Percentiles rank a stretch among this genome's conserved stretches.
Evolutionary conservation across 148 eudicot species (phyloP).

Genomic region (Camellia japonica): DNA sequence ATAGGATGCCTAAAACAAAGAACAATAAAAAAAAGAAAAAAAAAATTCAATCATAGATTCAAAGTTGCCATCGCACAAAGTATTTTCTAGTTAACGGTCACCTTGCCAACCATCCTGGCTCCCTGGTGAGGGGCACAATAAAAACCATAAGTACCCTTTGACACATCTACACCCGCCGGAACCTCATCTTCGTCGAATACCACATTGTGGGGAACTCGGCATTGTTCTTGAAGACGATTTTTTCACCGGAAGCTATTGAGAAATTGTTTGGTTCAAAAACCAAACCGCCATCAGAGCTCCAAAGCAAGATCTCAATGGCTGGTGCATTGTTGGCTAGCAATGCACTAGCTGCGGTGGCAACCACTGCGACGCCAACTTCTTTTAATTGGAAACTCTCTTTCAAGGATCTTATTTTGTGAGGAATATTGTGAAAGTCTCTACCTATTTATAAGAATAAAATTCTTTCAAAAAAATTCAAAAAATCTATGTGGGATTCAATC

Average conservation of each 20-base stretch:
- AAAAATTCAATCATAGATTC: not conserved
- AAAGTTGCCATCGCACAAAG: not conserved
- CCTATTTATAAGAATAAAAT: no score
- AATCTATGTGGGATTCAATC: no score
- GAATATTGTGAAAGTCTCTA: no score
- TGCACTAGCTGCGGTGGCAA: constrained; percentile 70
- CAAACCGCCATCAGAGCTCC: constrained; percentile 57
- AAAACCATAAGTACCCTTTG: constrained; percentile 12
- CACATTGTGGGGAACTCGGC: constrained; percentile 92
- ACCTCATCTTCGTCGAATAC: constrained; percentile 86
- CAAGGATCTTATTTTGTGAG: no score
- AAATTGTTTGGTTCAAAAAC: constrained; percentile 58
- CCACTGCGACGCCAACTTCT: constrained; percentile 45
- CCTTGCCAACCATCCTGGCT: constrained; percentile 95
- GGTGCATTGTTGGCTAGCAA: no score
- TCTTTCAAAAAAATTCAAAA: no score
- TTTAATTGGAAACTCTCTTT: no score
- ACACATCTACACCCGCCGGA: constrained; percentile 65
- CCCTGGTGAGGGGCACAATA: constrained; percentile 83
- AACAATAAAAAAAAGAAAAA: no score
- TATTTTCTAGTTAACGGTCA: constrained; percentile 61
- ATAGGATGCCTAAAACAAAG: not conserved
- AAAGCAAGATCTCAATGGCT: constrained; percentile 66
- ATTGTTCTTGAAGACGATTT: constrained; percentile 80
- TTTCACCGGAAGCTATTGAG: constrained; percentile 63